A percentile compares a stretch with the other conserved stretches of the same genome.
Conservation (phyloP, 495 filamentous ascomycete species). For the Aspergillus sparsus region DNA sequence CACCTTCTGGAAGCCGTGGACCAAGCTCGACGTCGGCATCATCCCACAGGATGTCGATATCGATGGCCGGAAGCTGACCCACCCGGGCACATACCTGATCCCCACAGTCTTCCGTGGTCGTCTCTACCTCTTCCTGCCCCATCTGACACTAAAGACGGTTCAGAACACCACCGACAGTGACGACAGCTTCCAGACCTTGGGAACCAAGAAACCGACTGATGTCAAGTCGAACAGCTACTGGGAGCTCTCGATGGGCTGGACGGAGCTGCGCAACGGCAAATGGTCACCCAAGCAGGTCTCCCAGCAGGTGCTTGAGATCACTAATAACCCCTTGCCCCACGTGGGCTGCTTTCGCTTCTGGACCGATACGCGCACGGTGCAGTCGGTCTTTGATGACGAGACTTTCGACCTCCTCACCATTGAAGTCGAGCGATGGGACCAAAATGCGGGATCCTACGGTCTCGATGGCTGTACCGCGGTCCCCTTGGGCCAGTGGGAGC, state of each 20-base stretch:
- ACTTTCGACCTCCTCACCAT: not conserved
- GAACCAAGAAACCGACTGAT: not conserved
- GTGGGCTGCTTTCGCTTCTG: constrained; percentile 1
- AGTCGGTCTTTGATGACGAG: not conserved
- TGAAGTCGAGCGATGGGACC: not conserved
- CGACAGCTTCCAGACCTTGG: not conserved
- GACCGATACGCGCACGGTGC: not conserved
- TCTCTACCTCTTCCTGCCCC: constrained; percentile 9
- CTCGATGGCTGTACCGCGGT: too few relatives aligned
- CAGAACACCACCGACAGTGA: not conserved
- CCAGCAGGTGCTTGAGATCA: not conserved
- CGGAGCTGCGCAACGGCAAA: constrained; percentile 6
- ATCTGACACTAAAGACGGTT: not conserved
- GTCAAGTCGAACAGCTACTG: not conserved
- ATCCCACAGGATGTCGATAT: not conserved
- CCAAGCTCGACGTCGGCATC: not conserved
- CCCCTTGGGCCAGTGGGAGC: not conserved
- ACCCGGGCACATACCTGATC: constrained; percentile 3
- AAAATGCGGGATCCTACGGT: too few relatives aligned
- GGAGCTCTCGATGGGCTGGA: constrained; percentile 6
- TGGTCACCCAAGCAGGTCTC: constrained; percentile 6
- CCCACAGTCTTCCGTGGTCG: not conserved
- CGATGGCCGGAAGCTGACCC: not conserved
- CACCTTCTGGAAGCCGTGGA: not conserved
- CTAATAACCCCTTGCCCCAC: not conserved